Evolutionary conservation across 495 filamentous ascomycete genomes (phyloP).

Genomic region (Aspergillus bridgeri): DNA sequence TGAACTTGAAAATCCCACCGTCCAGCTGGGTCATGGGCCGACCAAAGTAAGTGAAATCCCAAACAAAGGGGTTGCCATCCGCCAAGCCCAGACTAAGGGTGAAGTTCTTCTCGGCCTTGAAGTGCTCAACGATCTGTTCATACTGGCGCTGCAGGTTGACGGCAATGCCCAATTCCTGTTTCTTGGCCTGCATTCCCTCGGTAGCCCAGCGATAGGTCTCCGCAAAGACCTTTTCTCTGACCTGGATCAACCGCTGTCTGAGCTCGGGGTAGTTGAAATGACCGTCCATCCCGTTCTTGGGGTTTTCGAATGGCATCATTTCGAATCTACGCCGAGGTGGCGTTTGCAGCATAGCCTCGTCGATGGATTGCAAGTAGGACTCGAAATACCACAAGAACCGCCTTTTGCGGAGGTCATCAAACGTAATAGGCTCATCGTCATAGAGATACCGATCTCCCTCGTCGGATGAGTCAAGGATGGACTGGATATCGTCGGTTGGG

Average conservation of each 20-base stretch:
- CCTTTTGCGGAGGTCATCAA: constrained; percentile 85
- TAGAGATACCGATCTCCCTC: constrained; percentile 53
- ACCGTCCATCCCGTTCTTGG: constrained; percentile 80
- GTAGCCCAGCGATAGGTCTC: constrained; percentile 70
- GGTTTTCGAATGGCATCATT: constrained; percentile 80
- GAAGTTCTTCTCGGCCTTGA: constrained; percentile 63
- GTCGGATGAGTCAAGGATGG: constrained; percentile 21
- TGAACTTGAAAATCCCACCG: constrained; percentile 83
- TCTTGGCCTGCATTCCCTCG: constrained; percentile 60
- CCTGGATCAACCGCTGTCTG: constrained; percentile 58
- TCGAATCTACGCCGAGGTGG: constrained; percentile 61
- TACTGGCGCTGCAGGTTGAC: constrained; percentile 78
- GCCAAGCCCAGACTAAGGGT: constrained; percentile 72
- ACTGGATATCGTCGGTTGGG: constrained; percentile 45
- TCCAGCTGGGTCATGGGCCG: constrained; percentile 91
- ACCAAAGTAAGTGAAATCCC: constrained; percentile 77
- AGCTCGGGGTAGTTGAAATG: constrained; percentile 80
- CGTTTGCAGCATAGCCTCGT: constrained; percentile 43
- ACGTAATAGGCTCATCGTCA: constrained; percentile 47
- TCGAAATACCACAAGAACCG: constrained; percentile 96
- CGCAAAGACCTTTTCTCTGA: constrained; percentile 64
- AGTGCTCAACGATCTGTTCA: constrained; percentile 74
- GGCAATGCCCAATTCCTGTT: constrained; percentile 70
- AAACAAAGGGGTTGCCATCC: constrained; percentile 54
- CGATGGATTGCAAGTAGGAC: constrained; percentile 70